Base-by-base conservation (phyloP, 805 yeast genomes). In the Priceomyces castillae region DNA sequence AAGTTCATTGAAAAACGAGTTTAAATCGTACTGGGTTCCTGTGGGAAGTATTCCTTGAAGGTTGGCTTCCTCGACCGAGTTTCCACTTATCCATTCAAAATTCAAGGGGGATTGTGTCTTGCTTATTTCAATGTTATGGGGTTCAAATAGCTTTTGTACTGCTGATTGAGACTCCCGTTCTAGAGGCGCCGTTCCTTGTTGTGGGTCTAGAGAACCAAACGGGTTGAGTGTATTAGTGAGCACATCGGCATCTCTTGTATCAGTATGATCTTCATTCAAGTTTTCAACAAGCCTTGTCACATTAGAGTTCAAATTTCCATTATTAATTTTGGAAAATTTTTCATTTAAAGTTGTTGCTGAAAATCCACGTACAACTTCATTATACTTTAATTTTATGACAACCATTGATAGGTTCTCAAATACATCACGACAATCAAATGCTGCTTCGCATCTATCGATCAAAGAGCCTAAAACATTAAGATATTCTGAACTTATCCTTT, bases 371-470 rank as follows among this genome's bases (percentile, higher is more conserved):
- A 63, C 61, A 10, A 48, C 52, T 43, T 65, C 67, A 34, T 71
- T 64, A 47, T 76, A 82, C 48, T 73, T 75, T 40, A 87, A 60
- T 54, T 79, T 78, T 12, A 84, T 68, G 11, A 88, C 82, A 0
- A 87, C 96, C 5, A 85, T 82, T 0, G 86, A 73, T 37, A 88
- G 62, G 26, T 85, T 77, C 49, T 84, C 86, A 56, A 84, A 84
- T 23, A 86, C 82, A 47, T 82, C 86, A 30, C 77, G 71, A 56
- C 95, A 87, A 41, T 76, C 79, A 7, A 65, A 64, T 0, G 96
- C 95, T 1, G 95, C 92, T 47, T 84, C 90, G 62, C 95, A 87
- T 34, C 80, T 73, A 38, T 82, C 88, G 20, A 73, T 67, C 54
- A 88, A 66, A 25, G 84, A 78, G 17, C 73, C 71, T 42, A 88